phyloP scores from a whole-genome alignment of 169 alveolate genomes.

The Pseudocohnilembus persalinus region DNA sequence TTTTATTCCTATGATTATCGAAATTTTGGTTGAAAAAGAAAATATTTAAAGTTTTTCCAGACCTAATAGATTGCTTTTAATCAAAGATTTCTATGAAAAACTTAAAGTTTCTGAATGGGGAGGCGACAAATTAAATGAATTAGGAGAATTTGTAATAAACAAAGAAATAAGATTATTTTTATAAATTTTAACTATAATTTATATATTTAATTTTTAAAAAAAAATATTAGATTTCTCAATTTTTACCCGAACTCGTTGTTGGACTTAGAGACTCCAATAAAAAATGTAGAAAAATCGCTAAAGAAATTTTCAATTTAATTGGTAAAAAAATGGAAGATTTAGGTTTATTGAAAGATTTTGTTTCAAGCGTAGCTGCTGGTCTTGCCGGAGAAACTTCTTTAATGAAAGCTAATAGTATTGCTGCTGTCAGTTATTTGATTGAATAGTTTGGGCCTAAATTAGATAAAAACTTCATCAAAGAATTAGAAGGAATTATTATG shows the following conservation, averaged over 20 bases:
- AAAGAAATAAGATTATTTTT: neutral
- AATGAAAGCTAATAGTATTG: slow-evolving; percentile 48
- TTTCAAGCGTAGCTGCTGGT: slow-evolving; percentile 47
- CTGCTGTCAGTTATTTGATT: slow-evolving; percentile 21
- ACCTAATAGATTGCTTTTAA: slow-evolving; percentile 23
- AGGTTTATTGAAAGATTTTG: slow-evolving; percentile 26
- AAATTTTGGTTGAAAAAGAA: slow-evolving; percentile 17
- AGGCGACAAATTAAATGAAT: neutral
- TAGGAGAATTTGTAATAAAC: slow-evolving; percentile 5
- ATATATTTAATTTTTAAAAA: too few relatives aligned
- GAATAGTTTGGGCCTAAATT: slow-evolving; percentile 25
- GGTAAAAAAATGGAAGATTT: slow-evolving; percentile 30
- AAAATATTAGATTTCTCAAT: slow-evolving; percentile 1
- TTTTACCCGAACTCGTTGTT: slow-evolving; percentile 44
- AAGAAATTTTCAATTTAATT: slow-evolving; percentile 20
- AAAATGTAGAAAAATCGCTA: slow-evolving; percentile 20
- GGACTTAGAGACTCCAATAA: slow-evolving; percentile 39
- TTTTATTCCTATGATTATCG: slow-evolving; percentile 19
- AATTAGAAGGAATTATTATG: slow-evolving; percentile 26
- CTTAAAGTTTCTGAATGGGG: neutral
- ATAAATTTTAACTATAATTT: too few relatives aligned
- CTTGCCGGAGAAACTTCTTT: slow-evolving; percentile 34
- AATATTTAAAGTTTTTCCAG: slow-evolving; percentile 23
- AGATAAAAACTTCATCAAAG: slow-evolving; percentile 18
- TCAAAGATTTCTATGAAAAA: slow-evolving; percentile 11